Conservation (phyloP, 306 rosid species). For the Dalbergia cochinchinensis region DNA sequence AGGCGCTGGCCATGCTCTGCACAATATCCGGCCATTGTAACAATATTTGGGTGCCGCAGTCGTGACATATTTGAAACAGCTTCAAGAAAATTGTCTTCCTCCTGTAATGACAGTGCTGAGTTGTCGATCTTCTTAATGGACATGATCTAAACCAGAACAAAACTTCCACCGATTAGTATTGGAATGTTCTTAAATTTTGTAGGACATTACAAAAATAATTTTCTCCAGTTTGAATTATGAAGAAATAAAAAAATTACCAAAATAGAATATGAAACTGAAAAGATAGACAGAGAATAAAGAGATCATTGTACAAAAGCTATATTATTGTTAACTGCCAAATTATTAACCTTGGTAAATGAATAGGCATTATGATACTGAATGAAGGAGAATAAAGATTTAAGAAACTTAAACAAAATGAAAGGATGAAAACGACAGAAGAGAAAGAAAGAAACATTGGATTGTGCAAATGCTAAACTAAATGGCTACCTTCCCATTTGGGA, state of each 20-base stretch:
- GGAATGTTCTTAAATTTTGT: neutral
- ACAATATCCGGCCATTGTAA: constrained; percentile 88
- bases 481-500: constrained; percentile 89
- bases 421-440: neutral
- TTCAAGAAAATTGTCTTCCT: constrained; percentile 95
- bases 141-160: constrained; percentile 63
- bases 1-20: constrained; percentile 97
- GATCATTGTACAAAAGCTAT: neutral
- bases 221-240: neutral
- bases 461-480: constrained; percentile 29
- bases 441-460: neutral
- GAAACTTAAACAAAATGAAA: constrained; percentile 7
- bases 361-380: neutral
- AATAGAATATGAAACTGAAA: neutral
- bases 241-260: neutral
- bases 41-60: constrained; percentile 89
- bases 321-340: neutral
- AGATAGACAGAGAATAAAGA: neutral
- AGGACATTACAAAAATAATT: neutral
- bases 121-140: constrained; percentile 95
- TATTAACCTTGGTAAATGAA: constrained; percentile 1
- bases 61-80: constrained; percentile 94
- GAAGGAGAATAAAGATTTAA: neutral
- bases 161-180: constrained; percentile 32
- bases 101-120: constrained; percentile 93